Evolutionary conservation across 192 early-diverging fungal species (phyloP), one percentile per base, ranked within the genome.

Genomic region (Linnemannia elongata): DNA sequence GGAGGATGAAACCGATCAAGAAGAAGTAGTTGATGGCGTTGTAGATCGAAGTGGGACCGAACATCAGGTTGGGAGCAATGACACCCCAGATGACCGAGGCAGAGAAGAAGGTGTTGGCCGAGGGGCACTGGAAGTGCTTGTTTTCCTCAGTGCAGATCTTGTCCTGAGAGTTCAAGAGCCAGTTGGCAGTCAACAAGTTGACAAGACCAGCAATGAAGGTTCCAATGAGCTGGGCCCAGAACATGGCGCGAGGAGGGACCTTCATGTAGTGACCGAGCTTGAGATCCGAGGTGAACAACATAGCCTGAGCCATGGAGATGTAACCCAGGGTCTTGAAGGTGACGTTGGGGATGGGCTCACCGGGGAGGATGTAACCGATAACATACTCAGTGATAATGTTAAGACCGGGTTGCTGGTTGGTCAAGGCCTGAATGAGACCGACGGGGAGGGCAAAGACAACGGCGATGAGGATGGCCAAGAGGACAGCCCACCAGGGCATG

Each of bases 251-350:
- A 20, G 95, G 95, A 20, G 93, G 88, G 55, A 95, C 89, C 86
- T 96, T 94, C 81, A 93, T 90, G 88, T 96, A 96, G 78, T 95
- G 94, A 39, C 93, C 38, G 17, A 96, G 88, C 85, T 97, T 97
- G 38, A 97, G 82, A 83, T 96, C 95, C 71, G 77, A 47, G 17
- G 94, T 82, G 45, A 97, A 93, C 30, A 89, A 88, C 35, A 98
- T 82, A 71, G 94, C 94, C 90, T 99, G 97, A 24, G 89, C 82
- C 92, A 96, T 93, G 24, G 93, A 88, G 33, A 89, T 88, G 79
- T 88, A 89, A 52, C 90, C 89, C 74, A 90, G 85, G 33, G 89
- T 90, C 89, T 95, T 95, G 89, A 94, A 95, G 72, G 84, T 87
- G 78, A 94, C 90, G 74, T 89, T 90, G 60, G 84, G 84, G 47